Conservation (phyloP, 2,329 filamentous ascomycete species). For the Ophiostoma triangulosporum region DNA sequence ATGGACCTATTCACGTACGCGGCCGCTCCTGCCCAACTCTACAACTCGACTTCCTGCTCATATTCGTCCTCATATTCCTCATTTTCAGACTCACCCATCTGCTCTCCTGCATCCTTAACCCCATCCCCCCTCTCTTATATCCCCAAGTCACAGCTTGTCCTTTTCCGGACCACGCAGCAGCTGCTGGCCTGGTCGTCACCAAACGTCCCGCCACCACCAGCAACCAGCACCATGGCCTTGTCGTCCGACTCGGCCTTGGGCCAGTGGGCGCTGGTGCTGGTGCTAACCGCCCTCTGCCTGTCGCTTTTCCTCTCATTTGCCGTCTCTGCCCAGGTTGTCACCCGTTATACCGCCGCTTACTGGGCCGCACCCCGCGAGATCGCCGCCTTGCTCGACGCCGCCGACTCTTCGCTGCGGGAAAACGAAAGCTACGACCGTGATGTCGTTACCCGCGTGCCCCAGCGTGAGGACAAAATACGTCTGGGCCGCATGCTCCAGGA, state of each 20-base stretch:
- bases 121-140: background rate
- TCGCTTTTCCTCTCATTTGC: constrained; percentile 41
- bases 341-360: constrained; percentile 42
- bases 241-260: constrained; percentile 36
- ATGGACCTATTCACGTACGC: constrained; percentile 1
- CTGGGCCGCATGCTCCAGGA: constrained; percentile 44
- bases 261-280: constrained; percentile 44
- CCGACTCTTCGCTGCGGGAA: constrained; percentile 49
- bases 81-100: background rate
- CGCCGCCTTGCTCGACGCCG: constrained; percentile 41
- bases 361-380: constrained; percentile 44
- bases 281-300: constrained; percentile 43
- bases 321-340: constrained; percentile 37
- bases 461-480: constrained; percentile 49
- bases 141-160: background rate
- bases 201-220: background rate
- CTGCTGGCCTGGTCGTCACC: background rate
- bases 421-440: constrained; percentile 52
- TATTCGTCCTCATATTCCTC: background rate
- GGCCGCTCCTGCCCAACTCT: background rate
- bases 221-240: constrained; percentile 24
- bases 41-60: constrained; percentile 1
- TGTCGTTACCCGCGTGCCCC: constrained; percentile 41
- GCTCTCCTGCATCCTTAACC: background rate
- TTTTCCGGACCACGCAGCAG: background rate